Evolutionary conservation across 371 early-diverging fungal genomes (phyloP).

Genomic region (Batrachochytrium dendrobatidis): DNA sequence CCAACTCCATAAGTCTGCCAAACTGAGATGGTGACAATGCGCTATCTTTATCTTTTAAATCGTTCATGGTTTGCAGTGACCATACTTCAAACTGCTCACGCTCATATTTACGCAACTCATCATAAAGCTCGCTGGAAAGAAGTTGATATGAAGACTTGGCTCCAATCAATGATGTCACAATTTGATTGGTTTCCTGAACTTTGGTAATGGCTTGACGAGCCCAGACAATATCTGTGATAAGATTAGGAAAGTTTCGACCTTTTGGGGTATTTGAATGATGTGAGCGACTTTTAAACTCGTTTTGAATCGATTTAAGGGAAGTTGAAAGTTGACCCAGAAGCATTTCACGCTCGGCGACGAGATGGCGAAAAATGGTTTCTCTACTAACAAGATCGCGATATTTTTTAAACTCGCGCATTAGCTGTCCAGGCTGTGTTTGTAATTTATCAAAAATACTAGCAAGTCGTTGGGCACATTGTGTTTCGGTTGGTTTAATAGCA

Average conservation of each 20-base stretch:
- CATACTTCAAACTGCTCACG: conserved; percentile 37
- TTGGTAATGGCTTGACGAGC: conserved; percentile 32
- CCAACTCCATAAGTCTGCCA: conserved; percentile 41
- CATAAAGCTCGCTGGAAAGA: conserved; percentile 19
- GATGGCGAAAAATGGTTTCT: conserved; percentile 21
- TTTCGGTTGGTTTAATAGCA: conserved; percentile 17
- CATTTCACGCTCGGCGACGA: conserved; percentile 35
- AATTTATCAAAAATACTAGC: conserved; percentile 24
- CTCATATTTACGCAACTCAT: conserved; percentile 29
- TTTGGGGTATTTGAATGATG: conserved; percentile 8
- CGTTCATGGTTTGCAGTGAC: conserved; percentile 20
- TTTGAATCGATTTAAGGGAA: conserved; percentile 16
- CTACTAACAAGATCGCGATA: conserved; percentile 28
- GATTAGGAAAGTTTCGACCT: conserved; percentile 20
- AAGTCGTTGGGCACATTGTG: conserved; percentile 25
- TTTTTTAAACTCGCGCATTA: conserved; percentile 41
- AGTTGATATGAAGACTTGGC: conserved; percentile 15
- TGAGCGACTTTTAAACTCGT: conserved; percentile 22
- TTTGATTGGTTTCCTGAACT: conserved; percentile 31
- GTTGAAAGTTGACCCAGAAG: conserved; percentile 28
- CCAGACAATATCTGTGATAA: conserved; percentile 34
- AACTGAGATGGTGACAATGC: conserved; percentile 10
- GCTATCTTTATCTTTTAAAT: conserved; percentile 18
- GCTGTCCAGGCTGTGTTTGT: conserved; percentile 36
- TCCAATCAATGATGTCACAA: conserved; percentile 20